Base-by-base conservation (phyloP, 2,329 filamentous ascomycete species). In the Fusarium dimerum region DNA sequence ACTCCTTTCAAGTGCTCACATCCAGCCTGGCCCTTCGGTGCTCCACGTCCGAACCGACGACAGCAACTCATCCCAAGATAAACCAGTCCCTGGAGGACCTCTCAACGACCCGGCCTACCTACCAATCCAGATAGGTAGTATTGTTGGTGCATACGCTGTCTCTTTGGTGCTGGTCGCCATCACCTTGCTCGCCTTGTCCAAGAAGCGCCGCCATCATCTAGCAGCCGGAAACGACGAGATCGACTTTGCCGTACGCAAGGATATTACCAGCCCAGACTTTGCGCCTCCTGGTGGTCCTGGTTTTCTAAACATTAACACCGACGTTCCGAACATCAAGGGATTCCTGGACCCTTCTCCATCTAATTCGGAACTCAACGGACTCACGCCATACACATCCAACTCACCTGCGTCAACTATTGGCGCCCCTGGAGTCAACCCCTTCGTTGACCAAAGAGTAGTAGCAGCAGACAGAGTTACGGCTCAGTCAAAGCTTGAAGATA, bases 401-500 rank as follows among this genome's bases (percentile, higher is more conserved):
- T 76, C 78, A 15, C 75, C 78, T 5, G 69, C 70, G 17, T 78
- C 77, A n/a, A 76, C 77, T 5, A 67, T 75, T 53, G 66, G 74
- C 51, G 66, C 78, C 45, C 76, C 82, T 61, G 84, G 84, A 48
- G 83, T 86, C 52, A 84, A 90, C 54, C 81, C 80, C 15, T 85
- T 84, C 18, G 89, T 97, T 54, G 91, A 97, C 69, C 85, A 88
- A 53, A 81, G 80, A 53, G 82, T 96, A 15, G 81, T 97, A 20
- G 83, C 87, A 53, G 81, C 83, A 54, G 90, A 96, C 72, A 84
- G 82, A 68, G 79, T 82, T 66, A 87, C 87, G 76, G 86, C 90
- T 57, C 86, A 94, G 71, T 80, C 87, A 59, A 89, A 96, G 69
- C 85, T 97, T 71, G 92, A 96, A 71, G 85, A 90, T 64, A 85